These are phyloP conservation scores for Podaxis sp. DNA, from an alignment of 768 basidiomycete genomes.

Conservation along the genomic window DNA sequence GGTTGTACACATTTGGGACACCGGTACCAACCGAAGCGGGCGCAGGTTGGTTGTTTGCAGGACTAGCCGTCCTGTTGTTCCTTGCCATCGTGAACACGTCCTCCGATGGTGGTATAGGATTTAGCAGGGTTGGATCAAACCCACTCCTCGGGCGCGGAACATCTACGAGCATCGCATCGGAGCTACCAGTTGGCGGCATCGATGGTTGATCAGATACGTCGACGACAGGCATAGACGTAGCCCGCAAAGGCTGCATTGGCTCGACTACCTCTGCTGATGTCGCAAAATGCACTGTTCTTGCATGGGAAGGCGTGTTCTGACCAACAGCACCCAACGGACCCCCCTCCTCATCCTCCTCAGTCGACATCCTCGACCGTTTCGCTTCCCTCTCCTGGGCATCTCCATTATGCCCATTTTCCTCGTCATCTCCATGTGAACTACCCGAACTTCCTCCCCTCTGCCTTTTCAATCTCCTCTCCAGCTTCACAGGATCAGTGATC, in stretches of 20 bases:
- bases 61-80: slow-evolving; percentile 8
- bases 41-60: slow-evolving; percentile 1
- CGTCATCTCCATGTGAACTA: slow-evolving; percentile 50
- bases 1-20: not conserved
- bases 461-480: slow-evolving; percentile 74
- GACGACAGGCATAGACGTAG: not conserved
- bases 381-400: slow-evolving; percentile 37
- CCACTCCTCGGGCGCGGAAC: slow-evolving; percentile 31
- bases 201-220: slow-evolving; percentile 12
- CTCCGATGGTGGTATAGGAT: slow-evolving; percentile 34
- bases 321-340: slow-evolving; percentile 44
- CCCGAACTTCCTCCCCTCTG: slow-evolving; percentile 50
- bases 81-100: not conserved
- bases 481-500: slow-evolving; percentile 69
- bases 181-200: not conserved
- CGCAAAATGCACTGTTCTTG: slow-evolving; percentile 15
- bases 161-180: slow-evolving; percentile 33
- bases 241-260: slow-evolving; percentile 10
- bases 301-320: slow-evolving; percentile 28
- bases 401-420: slow-evolving; percentile 38
- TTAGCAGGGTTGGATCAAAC: slow-evolving; percentile 50
- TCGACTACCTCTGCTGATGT: slow-evolving; percentile 23
- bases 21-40: not conserved
- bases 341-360: slow-evolving; percentile 41
- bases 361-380: slow-evolving; percentile 52